A percentile compares a stretch with the other conserved stretches of the same genome.
Evolutionary conservation across 163 green algal genomes (phyloP).

Genomic region (Picocystis sp.): DNA sequence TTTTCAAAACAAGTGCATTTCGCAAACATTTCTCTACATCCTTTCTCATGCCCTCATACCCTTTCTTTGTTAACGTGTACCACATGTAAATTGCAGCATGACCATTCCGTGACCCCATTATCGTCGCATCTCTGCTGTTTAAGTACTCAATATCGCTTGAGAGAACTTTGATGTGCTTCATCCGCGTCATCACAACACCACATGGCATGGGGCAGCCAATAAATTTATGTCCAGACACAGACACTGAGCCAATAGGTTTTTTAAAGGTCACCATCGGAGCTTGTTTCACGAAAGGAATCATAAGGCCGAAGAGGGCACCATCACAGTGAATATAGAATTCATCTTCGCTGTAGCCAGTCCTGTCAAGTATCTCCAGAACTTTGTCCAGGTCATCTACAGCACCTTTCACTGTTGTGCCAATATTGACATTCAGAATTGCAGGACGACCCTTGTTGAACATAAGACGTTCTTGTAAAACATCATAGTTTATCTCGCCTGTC

Average conservation of each 20-base stretch:
- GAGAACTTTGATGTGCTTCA: slow-evolving; percentile 42
- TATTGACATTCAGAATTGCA: slow-evolving; percentile 93
- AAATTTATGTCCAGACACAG: slow-evolving; percentile 87
- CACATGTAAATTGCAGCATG: slow-evolving; percentile 93
- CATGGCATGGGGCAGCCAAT: slow-evolving; percentile 83
- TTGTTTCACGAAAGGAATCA: slow-evolving; percentile 86
- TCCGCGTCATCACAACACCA: slow-evolving; percentile 84
- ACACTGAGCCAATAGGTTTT: slow-evolving; percentile 86
- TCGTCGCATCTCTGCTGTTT: slow-evolving; percentile 67
- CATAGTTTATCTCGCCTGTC: slow-evolving; percentile 86
- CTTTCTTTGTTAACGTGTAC: slow-evolving; percentile 91
- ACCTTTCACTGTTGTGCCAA: slow-evolving; percentile 85
- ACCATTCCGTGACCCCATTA: slow-evolving; percentile 90
- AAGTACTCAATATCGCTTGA: slow-evolving; percentile 29
- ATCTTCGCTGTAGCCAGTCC: slow-evolving; percentile 64
- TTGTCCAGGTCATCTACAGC: slow-evolving; percentile 24
- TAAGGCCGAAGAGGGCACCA: slow-evolving; percentile 91
- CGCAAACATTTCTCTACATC: slow-evolving; percentile 85
- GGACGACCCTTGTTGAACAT: slow-evolving; percentile 41
- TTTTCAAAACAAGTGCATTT: slow-evolving; percentile 76
- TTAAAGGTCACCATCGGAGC: slow-evolving; percentile 84
- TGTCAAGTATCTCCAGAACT: slow-evolving; percentile 46
- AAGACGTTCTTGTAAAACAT: slow-evolving; percentile 43
- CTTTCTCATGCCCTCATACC: slow-evolving; percentile 72
- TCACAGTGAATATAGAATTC: slow-evolving; percentile 97